Evolutionary conservation across 2,329 filamentous ascomycete species (phyloP), one percentile per base, ranked within the genome.

Genomic region (Thielaviopsis punctulata): DNA sequence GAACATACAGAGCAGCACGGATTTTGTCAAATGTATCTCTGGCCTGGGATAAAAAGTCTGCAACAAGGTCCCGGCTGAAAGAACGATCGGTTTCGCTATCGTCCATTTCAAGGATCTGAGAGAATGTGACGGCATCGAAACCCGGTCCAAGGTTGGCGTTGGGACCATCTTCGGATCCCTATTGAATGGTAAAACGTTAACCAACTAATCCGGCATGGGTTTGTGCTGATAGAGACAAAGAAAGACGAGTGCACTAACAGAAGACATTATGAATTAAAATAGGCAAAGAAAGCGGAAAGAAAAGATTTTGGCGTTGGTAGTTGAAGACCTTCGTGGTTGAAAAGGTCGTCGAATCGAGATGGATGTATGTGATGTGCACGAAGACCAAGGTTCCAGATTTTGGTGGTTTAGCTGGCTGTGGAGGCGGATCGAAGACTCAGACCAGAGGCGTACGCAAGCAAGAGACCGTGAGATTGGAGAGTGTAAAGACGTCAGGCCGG

Each of bases 51-150:
- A 96, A 94, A 71, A 95, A 98, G 56, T 87, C 86, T 63, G 80
- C 83, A 48, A 96, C 89, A 58, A 98, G 89, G 56, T 84, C 82
- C 60, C 74, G 78, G 69, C 85, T 93, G 73, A 96, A 96, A 48
- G 95, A 87, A 60, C 81, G 76, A 57, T 90, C 84, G 10, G 81
- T 78, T 59, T 86, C 83, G 58, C 86, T 84, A 58, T 96, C 92
- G 65, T 98, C 92, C 90, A 98, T 95, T 68, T 96, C 92, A 57
- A 96, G 78, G 64, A 98, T 96, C 72, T 96, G 92, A 61, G 82
- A 80, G 62, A 98, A 98, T 53, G 88, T 94, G 52, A 68, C 65
- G 56, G 73, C 69, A 65, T 96, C 90, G 67, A 98, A 81, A 63
- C 75, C 74, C 58, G 92, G 84, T 55, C 79, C 80, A 58, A 87